A percentile compares a stretch with the other conserved stretches of the same genome.
Conservation (phyloP, 768 basidiomycete genomes). For the Lactifluus hygrophoroides region DNA sequence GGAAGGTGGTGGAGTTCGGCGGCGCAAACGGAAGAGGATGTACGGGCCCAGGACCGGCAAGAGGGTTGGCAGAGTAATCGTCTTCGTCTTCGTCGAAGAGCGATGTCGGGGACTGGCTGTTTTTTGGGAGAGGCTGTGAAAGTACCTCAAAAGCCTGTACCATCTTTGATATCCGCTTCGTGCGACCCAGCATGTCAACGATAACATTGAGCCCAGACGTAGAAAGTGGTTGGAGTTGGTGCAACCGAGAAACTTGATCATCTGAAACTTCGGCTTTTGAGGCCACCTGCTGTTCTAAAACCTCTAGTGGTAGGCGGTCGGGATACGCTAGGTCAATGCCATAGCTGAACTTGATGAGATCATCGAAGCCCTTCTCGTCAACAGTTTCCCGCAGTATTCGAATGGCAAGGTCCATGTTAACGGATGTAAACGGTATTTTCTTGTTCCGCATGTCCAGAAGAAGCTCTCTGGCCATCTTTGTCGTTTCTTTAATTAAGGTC, state of each 20-base stretch:
- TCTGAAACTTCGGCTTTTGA: slow-evolving; percentile 13
- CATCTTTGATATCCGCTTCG: slow-evolving; percentile 53
- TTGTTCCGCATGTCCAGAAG: slow-evolving; percentile 49
- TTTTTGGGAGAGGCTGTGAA: slow-evolving; percentile 55
- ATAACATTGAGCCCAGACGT: slow-evolving; percentile 64
- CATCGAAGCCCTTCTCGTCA: slow-evolving; percentile 47
- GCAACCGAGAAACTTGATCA: slow-evolving; percentile 35
- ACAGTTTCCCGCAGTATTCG: slow-evolving; percentile 61
- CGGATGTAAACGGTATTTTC: slow-evolving; percentile 43
- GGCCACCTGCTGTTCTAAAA: background rate
- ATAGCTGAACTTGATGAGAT: slow-evolving; percentile 58
- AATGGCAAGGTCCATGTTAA: slow-evolving; percentile 56
- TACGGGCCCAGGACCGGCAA: slow-evolving; percentile 28
- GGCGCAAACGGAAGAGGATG: slow-evolving; percentile 35
- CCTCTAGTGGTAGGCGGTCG: slow-evolving; percentile 53
- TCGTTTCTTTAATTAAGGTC: slow-evolving; percentile 35
- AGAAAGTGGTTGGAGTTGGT: slow-evolving; percentile 27
- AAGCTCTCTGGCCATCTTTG: slow-evolving; percentile 40
- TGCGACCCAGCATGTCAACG: slow-evolving; percentile 58
- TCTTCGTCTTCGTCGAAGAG: slow-evolving; percentile 60
- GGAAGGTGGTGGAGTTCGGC: slow-evolving; percentile 64
- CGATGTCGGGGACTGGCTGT: slow-evolving; percentile 35
- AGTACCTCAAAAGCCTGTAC: slow-evolving; percentile 73
- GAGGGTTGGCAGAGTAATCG: slow-evolving; percentile 45
- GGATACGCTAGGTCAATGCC: slow-evolving; percentile 72